These are phyloP conservation scores for Uromyces viciae-fabae DNA, from an alignment of 1,284 basidiomycete genomes.

Conservation along the genomic window DNA sequence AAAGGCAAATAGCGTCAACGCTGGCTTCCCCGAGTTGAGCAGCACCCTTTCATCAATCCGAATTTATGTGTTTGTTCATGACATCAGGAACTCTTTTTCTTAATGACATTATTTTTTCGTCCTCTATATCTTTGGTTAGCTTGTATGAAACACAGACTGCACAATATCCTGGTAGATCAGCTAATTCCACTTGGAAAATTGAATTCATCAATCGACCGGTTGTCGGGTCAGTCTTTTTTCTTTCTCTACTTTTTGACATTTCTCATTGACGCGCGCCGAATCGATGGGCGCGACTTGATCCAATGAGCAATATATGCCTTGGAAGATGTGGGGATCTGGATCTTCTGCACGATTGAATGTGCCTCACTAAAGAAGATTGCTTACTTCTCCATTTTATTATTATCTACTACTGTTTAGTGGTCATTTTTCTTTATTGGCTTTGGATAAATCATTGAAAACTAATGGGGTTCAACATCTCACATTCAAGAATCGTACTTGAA, in stretches of 20 bases:
- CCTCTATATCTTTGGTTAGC: slow-evolving; percentile 22
- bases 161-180: slow-evolving; percentile 48
- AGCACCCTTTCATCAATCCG: slow-evolving; percentile 46
- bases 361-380: not conserved
- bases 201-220: slow-evolving; percentile 55
- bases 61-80: not conserved
- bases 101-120: not conserved
- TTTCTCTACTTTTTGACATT: not conserved
- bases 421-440: slow-evolving; percentile 54
- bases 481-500: slow-evolving; percentile 28
- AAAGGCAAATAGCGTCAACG: slow-evolving; percentile 52
- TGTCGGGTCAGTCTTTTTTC: slow-evolving; percentile 47
- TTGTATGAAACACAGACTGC: slow-evolving; percentile 49
- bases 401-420: slow-evolving; percentile 47
- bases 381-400: too few species aligned
- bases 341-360: not conserved
- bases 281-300: not conserved
- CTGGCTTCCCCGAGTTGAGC: slow-evolving; percentile 54
- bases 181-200: slow-evolving; percentile 50
- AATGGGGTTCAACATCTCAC: slow-evolving; percentile 49
- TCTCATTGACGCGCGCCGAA: too few species aligned
- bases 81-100: not conserved
- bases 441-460: slow-evolving; percentile 53
- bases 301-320: not conserved
- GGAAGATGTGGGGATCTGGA: too few species aligned